phyloP scores from a whole-genome alignment of 164 flowering plant species.

The Stephania cephalantha region DNA sequence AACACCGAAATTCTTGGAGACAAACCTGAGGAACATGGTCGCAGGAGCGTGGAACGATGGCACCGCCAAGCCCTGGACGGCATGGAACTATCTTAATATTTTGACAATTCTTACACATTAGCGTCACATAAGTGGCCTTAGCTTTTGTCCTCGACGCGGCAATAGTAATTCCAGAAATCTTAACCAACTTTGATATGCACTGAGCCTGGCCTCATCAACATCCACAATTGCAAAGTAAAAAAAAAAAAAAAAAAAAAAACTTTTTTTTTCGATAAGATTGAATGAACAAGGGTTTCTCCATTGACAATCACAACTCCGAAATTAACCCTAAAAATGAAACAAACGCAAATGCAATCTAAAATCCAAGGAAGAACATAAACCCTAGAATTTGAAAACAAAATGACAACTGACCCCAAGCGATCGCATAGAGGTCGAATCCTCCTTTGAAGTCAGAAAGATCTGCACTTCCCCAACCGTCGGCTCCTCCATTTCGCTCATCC shows the following conservation, averaged over 20 bases:
- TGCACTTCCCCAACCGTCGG: conserved; percentile 73
- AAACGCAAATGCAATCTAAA: neutral
- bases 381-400: neutral
- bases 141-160: conserved; percentile 98
- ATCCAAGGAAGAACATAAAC: neutral
- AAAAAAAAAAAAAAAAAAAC: neutral
- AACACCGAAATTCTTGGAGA: neutral
- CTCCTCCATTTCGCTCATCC: conserved; percentile 84
- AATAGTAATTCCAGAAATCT: conserved; percentile 85
- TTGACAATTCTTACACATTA: conserved; percentile 86
- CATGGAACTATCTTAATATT: conserved; percentile 71
- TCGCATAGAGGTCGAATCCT: conserved; percentile 78
- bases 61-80: conserved; percentile 97
- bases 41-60: conserved; percentile 93
- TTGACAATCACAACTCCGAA: too few relatives aligned
- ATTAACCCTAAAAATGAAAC: neutral
- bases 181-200: conserved; percentile 78
- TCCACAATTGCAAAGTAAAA: neutral
- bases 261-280: too few relatives aligned
- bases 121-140: conserved; percentile 88
- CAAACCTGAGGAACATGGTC: conserved; percentile 82
- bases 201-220: conserved; percentile 22
- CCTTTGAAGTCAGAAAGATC: conserved; percentile 73
- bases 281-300: too few relatives aligned
- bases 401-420: conserved; percentile 71